Percentiles rank a stretch among this genome's conserved stretches.
Conservation (phyloP, 148 eudicot species). For the Fallopia convolvulus region DNA sequence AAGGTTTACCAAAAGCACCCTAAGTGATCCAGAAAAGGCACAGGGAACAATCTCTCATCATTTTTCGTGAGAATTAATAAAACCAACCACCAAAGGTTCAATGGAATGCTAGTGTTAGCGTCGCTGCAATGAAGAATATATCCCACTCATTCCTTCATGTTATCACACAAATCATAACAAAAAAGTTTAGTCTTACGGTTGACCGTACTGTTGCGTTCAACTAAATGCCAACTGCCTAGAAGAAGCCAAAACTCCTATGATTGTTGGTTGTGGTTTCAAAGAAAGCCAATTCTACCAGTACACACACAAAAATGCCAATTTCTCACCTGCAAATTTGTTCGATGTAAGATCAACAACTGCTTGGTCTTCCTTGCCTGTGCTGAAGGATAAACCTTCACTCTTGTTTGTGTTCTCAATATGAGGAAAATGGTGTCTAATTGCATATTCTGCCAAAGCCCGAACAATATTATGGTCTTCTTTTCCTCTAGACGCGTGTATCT, state of each 20-base stretch:
- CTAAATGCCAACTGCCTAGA: background rate
- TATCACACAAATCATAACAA: background rate
- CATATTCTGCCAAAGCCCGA: constrained; percentile 74
- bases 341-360: constrained; percentile 91
- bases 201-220: background rate
- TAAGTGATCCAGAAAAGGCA: background rate
- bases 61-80: too few relatives aligned
- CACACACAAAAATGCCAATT: constrained; percentile 9
- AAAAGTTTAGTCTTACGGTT: background rate
- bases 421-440: constrained; percentile 80
- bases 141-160: background rate
- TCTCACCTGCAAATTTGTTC: constrained; percentile 89
- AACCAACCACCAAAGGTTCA: too few relatives aligned
- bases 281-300: background rate
- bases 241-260: background rate
- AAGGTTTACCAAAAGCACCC: background rate
- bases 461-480: constrained; percentile 77
- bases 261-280: background rate
- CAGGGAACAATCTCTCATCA: too few relatives aligned
- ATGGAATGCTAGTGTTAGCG: too few relatives aligned
- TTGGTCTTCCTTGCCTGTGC: constrained; percentile 67
- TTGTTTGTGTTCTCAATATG: constrained; percentile 74
- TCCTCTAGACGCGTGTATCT: constrained; percentile 88
- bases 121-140: too few relatives aligned
- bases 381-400: constrained; percentile 80